Percentiles rank a stretch among this genome's conserved stretches.
Evolutionary conservation across 257 asterid genomes (phyloP).

Genomic region (Nicotiana paniculata): DNA sequence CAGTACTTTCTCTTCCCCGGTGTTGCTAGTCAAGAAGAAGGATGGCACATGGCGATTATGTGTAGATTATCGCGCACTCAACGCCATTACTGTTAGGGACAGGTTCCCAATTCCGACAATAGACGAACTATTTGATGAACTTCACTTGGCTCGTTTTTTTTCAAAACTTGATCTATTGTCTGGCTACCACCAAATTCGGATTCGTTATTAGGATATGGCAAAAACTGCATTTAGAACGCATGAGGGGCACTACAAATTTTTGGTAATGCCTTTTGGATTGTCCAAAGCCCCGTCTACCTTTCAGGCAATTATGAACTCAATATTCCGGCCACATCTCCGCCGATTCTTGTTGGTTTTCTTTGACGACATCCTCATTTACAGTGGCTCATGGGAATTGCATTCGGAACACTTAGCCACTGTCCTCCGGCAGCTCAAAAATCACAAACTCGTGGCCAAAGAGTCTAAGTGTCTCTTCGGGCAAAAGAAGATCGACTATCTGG

Average conservation of each 20-base stretch:
- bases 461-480: not conserved
- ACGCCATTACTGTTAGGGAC: not conserved
- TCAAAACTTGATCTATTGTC: not conserved
- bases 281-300: not conserved
- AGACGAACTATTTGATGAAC: not conserved
- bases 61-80: not conserved
- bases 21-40: too few relatives aligned
- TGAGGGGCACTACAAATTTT: not conserved
- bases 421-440: not conserved
- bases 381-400: not conserved
- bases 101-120: not conserved
- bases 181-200: not conserved
- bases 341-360: slow-evolving; percentile 2
- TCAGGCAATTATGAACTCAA: not conserved
- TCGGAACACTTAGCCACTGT: not conserved
- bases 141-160: not conserved
- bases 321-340: not conserved
- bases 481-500: not conserved
- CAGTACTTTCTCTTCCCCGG: too few relatives aligned
- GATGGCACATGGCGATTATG: too few relatives aligned
- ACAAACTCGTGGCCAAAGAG: not conserved
- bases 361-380: slow-evolving; percentile 8
- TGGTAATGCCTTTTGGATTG: not conserved
- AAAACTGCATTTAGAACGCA: not conserved
- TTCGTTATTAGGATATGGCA: not conserved